Evolutionary conservation across 2,329 filamentous ascomycete species (phyloP), one percentile per base, ranked within the genome.

Genomic region (Cercospora citrullina): DNA sequence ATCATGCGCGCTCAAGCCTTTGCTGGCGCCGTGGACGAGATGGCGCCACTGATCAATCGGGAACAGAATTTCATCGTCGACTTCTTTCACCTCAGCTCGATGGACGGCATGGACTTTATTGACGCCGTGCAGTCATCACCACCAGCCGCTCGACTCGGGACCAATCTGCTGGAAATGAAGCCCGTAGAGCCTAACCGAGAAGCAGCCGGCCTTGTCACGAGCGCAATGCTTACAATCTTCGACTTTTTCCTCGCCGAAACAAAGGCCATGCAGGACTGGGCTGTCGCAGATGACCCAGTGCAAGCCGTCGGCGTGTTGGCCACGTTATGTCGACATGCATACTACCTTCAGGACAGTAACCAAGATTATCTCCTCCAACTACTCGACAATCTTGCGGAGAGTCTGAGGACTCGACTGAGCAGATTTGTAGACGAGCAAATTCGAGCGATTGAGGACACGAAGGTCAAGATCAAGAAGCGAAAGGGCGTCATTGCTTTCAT

Each of bases 11-110:
- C 89, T 73, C 93, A 97, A 79, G 88, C 92, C 2, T 97, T 98
- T 79, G 85, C 88, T 0, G 89, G 89, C 42, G 88, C 92, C 12
- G 81, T 97, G 69, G 91, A 95, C 66, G 93, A 97, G 75, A 87
- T 95, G 71, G 82, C 94, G 55, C 92, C 91, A 5, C 85, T 96
- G 65, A 89, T 97, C 67, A 90, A 93, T 73, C 94, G 94, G 78
- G 95, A 99, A 80, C 94, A 99, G 78, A 98, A 97, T 77, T 99
- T 98, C 77, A 85, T 97, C 60, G 89, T 97, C n/a, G 93, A 96
- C 73, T 95, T 97, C 79, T 98, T 98, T 85, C 94, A 98, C 74
- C 88, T 95, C 28, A 92, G 91, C n/a, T 96, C 93, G 1, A 84
- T 94, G 30, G 90, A 93, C 74, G 90, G 89, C 39, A 81, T 87